Conservation (phyloP, 2,329 filamentous ascomycete species). For the Penicillium sp. region DNA sequence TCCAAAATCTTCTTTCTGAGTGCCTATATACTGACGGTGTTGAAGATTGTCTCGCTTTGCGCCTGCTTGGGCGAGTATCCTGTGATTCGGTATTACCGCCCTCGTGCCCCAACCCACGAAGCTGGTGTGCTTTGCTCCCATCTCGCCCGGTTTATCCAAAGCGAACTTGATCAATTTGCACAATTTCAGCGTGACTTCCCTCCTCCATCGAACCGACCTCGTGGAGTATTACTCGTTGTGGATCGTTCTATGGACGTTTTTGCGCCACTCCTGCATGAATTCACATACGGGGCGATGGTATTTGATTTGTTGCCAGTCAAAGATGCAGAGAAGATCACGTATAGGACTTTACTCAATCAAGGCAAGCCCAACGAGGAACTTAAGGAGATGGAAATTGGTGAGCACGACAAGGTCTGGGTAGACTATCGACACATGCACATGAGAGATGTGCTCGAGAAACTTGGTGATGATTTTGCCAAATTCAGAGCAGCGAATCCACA, state of each 20-base stretch:
- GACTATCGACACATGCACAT: slow-evolving; percentile 94
- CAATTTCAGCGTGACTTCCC: slow-evolving; percentile 84
- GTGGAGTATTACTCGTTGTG: slow-evolving; percentile 81
- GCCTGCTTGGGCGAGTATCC: slow-evolving; percentile 93
- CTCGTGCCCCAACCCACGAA: slow-evolving; percentile 75
- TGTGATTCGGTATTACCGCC: slow-evolving; percentile 86
- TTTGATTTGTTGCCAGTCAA: slow-evolving; percentile 88
- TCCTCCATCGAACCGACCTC: slow-evolving; percentile 70
- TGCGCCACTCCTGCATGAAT: slow-evolving; percentile 88
- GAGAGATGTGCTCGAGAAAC: slow-evolving; percentile 94
- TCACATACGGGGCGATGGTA: slow-evolving; percentile 98
- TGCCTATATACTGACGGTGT: slow-evolving; percentile 24
- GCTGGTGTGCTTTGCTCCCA: slow-evolving; percentile 85
- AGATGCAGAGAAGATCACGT: slow-evolving; percentile 86
- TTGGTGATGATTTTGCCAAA: slow-evolving; percentile 89
- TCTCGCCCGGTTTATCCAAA: slow-evolving; percentile 86
- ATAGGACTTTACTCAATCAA: slow-evolving; percentile 77
- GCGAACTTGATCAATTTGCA: slow-evolving; percentile 86
- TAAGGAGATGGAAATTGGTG: slow-evolving; percentile 88
- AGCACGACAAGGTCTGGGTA: slow-evolving; percentile 93
- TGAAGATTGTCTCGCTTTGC: slow-evolving; percentile 80
- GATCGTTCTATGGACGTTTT: slow-evolving; percentile 92
- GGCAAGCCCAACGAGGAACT: slow-evolving; percentile 70
- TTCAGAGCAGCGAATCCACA: slow-evolving; percentile 91
- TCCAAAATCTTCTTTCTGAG: not conserved